phyloP scores from a whole-genome alignment of 768 basidiomycete genomes.

The Xerocomellus amylosporus region DNA sequence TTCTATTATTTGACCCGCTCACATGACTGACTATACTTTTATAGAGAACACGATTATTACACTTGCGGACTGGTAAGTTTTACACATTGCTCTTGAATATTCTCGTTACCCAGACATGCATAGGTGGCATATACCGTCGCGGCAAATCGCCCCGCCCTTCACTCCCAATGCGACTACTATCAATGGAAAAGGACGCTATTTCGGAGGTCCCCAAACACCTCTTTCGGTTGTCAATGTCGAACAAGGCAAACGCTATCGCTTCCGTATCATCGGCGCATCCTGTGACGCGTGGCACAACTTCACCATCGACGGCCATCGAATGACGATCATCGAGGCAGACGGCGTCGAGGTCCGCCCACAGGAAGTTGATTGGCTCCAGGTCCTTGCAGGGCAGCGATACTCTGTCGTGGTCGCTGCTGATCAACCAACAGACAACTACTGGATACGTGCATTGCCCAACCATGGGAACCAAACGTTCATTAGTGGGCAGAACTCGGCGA shows the following conservation, averaged over 20 bases:
- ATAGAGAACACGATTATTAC: constrained; percentile 43
- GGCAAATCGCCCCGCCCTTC: constrained; percentile 21
- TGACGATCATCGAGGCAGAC: constrained; percentile 46
- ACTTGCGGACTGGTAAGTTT: constrained; percentile 43
- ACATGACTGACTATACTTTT: not conserved
- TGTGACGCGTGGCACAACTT: constrained; percentile 34
- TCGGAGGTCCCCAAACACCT: constrained; percentile 31
- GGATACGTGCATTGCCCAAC: constrained; percentile 38
- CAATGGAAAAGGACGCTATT: constrained; percentile 43
- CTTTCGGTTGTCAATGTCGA: constrained; percentile 40
- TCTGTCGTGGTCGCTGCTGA: constrained; percentile 41
- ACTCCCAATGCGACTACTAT: constrained; percentile 41
- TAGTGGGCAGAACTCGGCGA: constrained; percentile 36
- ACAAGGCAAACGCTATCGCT: constrained; percentile 39
- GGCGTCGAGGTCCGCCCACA: constrained; percentile 35
- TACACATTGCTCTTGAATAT: not conserved
- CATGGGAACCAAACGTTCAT: constrained; percentile 33
- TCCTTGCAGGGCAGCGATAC: constrained; percentile 44
- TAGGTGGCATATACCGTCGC: constrained; percentile 30
- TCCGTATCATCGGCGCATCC: constrained; percentile 37
- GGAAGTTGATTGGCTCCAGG: constrained; percentile 40
- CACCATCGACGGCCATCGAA: constrained; percentile 34
- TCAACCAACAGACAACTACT: constrained; percentile 41
- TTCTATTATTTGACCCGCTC: not conserved
- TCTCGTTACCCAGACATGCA: not conserved